phyloP scores from a whole-genome alignment of 2,329 filamentous ascomycete species.

The Alternaria brassicicola region DNA sequence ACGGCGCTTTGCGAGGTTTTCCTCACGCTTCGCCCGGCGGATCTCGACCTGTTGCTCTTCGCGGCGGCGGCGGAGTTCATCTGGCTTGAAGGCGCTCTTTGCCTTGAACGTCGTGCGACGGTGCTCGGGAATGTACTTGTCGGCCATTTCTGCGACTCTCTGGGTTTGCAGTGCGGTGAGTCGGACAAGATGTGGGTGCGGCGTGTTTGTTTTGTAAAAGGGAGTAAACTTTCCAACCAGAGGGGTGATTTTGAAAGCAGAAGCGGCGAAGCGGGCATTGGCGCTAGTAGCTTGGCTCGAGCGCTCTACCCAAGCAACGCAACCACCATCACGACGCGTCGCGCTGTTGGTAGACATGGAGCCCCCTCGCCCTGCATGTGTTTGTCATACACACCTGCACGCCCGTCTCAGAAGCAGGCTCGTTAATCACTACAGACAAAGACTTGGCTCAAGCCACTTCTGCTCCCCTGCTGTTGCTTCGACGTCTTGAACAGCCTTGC shows the following conservation, averaged over 20 bases:
- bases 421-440: neutral
- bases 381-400: neutral
- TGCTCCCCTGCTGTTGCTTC: neutral
- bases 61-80: slow-evolving; percentile 95
- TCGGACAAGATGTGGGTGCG: slow-evolving; percentile 23
- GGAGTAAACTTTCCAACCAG: slow-evolving; percentile 37
- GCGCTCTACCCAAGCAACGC: slow-evolving; percentile 26
- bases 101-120: slow-evolving; percentile 99
- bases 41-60: slow-evolving; percentile 99
- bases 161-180: slow-evolving; percentile 24
- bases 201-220: slow-evolving; percentile 43
- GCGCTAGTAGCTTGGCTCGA: slow-evolving; percentile 24
- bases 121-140: slow-evolving; percentile 99
- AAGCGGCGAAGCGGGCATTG: slow-evolving; percentile 39
- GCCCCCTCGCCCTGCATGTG: neutral
- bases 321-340: slow-evolving; percentile 20
- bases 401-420: neutral
- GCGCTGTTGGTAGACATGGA: neutral
- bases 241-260: slow-evolving; percentile 44
- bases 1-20: slow-evolving; percentile 97
- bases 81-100: slow-evolving; percentile 98
- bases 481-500: slow-evolving; percentile 1
- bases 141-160: slow-evolving; percentile 73
- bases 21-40: slow-evolving; percentile 96
- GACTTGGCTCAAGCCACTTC: neutral